Evolutionary conservation across 2,329 filamentous ascomycete species (phyloP), one percentile per base, ranked within the genome.

Genomic region (Dothideomycetes sp.): DNA sequence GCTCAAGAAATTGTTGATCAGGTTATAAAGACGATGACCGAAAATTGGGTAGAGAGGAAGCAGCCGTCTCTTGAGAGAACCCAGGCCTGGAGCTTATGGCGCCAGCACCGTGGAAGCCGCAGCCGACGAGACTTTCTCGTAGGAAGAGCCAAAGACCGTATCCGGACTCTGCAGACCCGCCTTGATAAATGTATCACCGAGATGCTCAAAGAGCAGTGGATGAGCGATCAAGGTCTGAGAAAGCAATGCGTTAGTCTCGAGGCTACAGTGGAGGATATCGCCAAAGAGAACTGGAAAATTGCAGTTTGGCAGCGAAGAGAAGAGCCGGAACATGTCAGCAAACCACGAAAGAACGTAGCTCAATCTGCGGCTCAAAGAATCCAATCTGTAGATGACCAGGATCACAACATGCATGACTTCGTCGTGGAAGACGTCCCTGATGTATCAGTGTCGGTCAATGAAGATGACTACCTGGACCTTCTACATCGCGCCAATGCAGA

Each of bases 41-140:
- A 60, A 3, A 55, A 59, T 4, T 89, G 83, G 82, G 58, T 59
- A n/a, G 55, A 64, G n/a, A 63, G 60, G 1, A 77, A 77, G 46
- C 63, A 75, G 5, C 72, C 75, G 0, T 72, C 65, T 38, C 62
- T 74, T 11, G 61, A 75, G 41, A 56, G 55, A 4, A 77, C 69
- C 3, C 75, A 69, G 42, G 81, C 81, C 0, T 70, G 74, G 51
- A 58, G 53, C 3, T 48, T 81, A 2, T 93, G 84, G 85, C 53
- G 56, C 17, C 58, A 66, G 30, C 74, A 74, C 19, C 73, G 67
- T 37, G 64, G 61, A 8, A 54, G 58, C 31, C 59, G 61, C 1
- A 46, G 24, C 57, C 45, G 50, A 57, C 54, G 62, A 22, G 56
- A 59, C 10, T 41, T 45, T 1, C 60, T 70, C 18, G 68, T 79